phyloP scores from a whole-genome alignment of 2,329 filamentous ascomycete species.

The Ophiostoma novo-ulmi region DNA sequence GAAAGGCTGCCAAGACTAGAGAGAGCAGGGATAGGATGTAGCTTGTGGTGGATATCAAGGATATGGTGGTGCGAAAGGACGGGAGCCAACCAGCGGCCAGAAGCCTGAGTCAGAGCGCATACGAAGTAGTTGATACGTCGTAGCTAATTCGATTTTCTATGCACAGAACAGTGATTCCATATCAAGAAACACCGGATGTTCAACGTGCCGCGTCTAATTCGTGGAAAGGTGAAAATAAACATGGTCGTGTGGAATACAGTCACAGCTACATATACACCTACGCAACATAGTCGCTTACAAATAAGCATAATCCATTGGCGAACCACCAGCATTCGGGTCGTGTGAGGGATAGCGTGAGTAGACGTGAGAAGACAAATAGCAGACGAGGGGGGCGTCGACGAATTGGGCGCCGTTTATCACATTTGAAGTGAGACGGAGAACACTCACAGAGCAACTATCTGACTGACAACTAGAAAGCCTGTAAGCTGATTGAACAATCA shows the following conservation, averaged over 20 bases:
- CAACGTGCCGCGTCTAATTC: not conserved
- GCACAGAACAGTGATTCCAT: not conserved
- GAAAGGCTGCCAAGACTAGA: constrained; percentile 2
- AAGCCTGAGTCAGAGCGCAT: not conserved
- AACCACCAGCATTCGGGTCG: not conserved
- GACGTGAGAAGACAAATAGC: not conserved
- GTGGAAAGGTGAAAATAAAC: not conserved
- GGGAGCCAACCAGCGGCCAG: not conserved
- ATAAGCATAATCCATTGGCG: not conserved
- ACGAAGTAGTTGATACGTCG: not conserved
- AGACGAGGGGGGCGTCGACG: not conserved
- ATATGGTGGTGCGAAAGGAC: not conserved
- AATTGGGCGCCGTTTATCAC: not conserved
- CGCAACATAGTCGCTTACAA: not conserved
- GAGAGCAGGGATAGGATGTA: not conserved
- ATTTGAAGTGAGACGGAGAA: not conserved
- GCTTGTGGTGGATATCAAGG: not conserved
- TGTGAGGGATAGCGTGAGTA: not conserved
- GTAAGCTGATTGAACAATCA: not conserved
- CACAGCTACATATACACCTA: not conserved
- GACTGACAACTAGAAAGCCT: not conserved
- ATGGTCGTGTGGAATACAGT: not conserved
- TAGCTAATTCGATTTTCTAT: not conserved
- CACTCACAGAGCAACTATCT: not conserved
- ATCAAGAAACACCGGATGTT: not conserved